Percentiles rank a stretch among this genome's conserved stretches.
These are phyloP conservation scores for Daldinia bambusicola DNA, from an alignment of 495 filamentous ascomycete genomes.

Conservation along the genomic window DNA sequence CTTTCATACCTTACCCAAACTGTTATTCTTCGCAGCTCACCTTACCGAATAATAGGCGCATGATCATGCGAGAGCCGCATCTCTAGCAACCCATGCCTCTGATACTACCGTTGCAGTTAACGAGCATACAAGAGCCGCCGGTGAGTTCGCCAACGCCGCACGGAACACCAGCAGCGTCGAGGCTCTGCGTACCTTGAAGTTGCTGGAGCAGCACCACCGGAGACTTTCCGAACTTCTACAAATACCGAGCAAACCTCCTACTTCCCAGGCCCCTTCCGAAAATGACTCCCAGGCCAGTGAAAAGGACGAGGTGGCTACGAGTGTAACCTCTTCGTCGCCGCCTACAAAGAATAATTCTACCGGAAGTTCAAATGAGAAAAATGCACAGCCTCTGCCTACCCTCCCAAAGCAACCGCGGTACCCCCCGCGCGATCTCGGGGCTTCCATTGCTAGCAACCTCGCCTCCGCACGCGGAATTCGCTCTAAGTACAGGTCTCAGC, in stretches of 20 bases:
- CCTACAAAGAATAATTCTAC: slow-evolving; percentile 36
- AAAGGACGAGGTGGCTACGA: slow-evolving; percentile 47
- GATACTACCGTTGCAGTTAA: slow-evolving; percentile 83
- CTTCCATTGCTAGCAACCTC: slow-evolving; percentile 91
- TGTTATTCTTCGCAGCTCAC: slow-evolving; percentile 27
- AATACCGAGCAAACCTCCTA: slow-evolving; percentile 70
- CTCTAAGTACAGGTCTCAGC: slow-evolving; percentile 70
- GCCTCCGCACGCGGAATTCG: slow-evolving; percentile 90
- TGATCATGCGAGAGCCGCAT: slow-evolving; percentile 86
- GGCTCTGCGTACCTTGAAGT: slow-evolving; percentile 81
- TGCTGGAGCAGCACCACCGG: slow-evolving; percentile 88
- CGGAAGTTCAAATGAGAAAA: slow-evolving; percentile 46
- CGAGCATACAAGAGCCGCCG: slow-evolving; percentile 89
- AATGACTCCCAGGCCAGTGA: slow-evolving; percentile 52
- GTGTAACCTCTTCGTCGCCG: slow-evolving; percentile 20
- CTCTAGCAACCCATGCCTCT: slow-evolving; percentile 73
- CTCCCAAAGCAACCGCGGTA: slow-evolving; percentile 61
- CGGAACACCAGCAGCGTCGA: slow-evolving; percentile 79
- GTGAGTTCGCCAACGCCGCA: slow-evolving; percentile 86
- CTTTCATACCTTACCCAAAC: background rate
- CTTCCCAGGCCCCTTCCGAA: slow-evolving; percentile 52
- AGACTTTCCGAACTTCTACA: slow-evolving; percentile 81
- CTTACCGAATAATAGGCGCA: slow-evolving; percentile 71
- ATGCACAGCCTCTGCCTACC: slow-evolving; percentile 58
- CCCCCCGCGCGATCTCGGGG: slow-evolving; percentile 72